Evolutionary conservation across 108 stramenopile species (phyloP).

Genomic region (Cyclostephanos invisitatus): DNA sequence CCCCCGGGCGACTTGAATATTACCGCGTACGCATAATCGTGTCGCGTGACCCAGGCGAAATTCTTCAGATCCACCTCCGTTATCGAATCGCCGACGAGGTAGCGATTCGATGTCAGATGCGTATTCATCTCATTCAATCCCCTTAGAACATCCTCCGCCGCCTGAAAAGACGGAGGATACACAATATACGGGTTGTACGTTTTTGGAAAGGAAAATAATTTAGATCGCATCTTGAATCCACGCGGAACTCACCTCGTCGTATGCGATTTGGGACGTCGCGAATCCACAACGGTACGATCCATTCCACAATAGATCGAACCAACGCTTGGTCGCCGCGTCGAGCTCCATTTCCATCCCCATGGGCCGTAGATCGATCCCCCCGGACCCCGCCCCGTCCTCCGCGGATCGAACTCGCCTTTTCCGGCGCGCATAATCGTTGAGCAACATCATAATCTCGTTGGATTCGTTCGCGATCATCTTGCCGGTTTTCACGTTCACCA

Average conservation of each 20-base stretch:
- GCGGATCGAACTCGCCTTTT: slow-evolving; percentile 14
- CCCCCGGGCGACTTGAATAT: slow-evolving; percentile 76
- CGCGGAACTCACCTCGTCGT: slow-evolving; percentile 63
- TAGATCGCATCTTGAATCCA: slow-evolving; percentile 3
- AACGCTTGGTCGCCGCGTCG: slow-evolving; percentile 71
- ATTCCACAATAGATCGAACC: slow-evolving; percentile 85
- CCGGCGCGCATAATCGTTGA: slow-evolving; percentile 60
- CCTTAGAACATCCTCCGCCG: slow-evolving; percentile 59
- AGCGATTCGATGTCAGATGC: slow-evolving; percentile 51
- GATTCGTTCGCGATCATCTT: slow-evolving; percentile 88
- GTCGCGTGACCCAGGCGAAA: slow-evolving; percentile 78
- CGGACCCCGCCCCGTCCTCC: not conserved
- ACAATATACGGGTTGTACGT: not conserved
- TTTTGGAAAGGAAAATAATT: not conserved
- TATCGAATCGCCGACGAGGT: slow-evolving; percentile 57
- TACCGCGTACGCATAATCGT: slow-evolving; percentile 82
- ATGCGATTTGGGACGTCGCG: slow-evolving; percentile 79
- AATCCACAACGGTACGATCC: slow-evolving; percentile 90
- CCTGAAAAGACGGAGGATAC: slow-evolving; percentile 13
- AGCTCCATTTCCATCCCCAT: slow-evolving; percentile 57
- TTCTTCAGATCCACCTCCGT: slow-evolving; percentile 80
- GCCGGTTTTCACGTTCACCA: slow-evolving; percentile 75
- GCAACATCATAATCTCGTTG: slow-evolving; percentile 84
- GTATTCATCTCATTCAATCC: slow-evolving; percentile 65
- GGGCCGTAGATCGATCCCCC: slow-evolving; percentile 73